Evolutionary conservation across 352 stramenopile species (phyloP).

Genomic region (Globisporangium splendens): DNA sequence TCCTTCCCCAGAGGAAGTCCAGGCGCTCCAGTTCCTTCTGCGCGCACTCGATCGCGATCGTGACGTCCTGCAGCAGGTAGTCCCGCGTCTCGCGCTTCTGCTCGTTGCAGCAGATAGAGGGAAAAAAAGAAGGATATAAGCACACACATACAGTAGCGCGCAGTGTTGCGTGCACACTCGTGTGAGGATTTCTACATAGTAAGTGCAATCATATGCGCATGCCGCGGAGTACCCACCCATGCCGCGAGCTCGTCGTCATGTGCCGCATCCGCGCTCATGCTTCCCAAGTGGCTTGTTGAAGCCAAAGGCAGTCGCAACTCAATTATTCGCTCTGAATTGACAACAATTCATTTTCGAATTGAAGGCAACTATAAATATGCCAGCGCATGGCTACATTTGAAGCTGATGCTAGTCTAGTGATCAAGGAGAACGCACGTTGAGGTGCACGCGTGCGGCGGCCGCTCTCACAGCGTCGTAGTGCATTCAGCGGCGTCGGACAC

Average conservation of each 20-base stretch:
- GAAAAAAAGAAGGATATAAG: slow-evolving; percentile 10
- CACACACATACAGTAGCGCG: not conserved
- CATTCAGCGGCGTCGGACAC: slow-evolving; percentile 14
- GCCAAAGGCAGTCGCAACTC: not conserved
- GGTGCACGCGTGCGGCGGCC: too few species aligned
- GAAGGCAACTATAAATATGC: too few species aligned
- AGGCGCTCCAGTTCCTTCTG: slow-evolving; percentile 71
- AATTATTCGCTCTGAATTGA: not conserved
- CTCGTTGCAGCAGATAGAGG: slow-evolving; percentile 5
- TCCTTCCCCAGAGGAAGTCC: slow-evolving; percentile 81
- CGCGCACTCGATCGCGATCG: slow-evolving; percentile 42
- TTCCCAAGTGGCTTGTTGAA: not conserved
- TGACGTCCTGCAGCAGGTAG: slow-evolving; percentile 59
- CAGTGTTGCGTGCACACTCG: not conserved
- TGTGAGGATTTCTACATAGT: not conserved
- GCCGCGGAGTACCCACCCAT: slow-evolving; percentile 26
- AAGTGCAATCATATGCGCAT: not conserved
- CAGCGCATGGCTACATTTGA: not conserved
- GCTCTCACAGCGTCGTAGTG: not conserved
- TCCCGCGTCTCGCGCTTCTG: slow-evolving; percentile 59
- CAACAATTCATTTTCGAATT: too few species aligned
- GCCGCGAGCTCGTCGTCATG: slow-evolving; percentile 38
- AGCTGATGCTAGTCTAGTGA: not conserved
- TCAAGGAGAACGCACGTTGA: too few species aligned
- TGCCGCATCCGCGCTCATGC: slow-evolving; percentile 2